Evolutionary conservation across 2,329 filamentous ascomycete species (phyloP).

Genomic region (Ophiognomonia clavigignenti-juglandacearum): DNA sequence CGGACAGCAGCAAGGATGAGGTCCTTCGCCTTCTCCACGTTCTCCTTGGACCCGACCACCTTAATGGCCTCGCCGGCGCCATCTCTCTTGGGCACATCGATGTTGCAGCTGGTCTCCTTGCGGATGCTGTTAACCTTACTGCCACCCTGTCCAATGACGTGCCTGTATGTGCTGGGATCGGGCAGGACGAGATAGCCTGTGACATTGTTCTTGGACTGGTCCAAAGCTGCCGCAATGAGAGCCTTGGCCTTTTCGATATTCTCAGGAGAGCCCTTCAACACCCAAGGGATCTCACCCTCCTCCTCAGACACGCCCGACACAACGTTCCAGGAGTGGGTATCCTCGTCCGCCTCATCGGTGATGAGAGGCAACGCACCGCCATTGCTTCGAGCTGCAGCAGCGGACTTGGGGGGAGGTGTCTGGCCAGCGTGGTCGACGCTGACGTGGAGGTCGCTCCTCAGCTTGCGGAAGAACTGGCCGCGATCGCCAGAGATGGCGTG

Average conservation of each 20-base stretch:
- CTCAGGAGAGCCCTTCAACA: constrained; percentile 74
- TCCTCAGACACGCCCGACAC: constrained; percentile 59
- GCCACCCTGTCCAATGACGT: constrained; percentile 83
- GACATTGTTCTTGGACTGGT: constrained; percentile 65
- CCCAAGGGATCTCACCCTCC: constrained; percentile 79
- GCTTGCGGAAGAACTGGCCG: constrained; percentile 86
- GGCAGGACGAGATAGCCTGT: constrained; percentile 87
- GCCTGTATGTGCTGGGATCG: constrained; percentile 83
- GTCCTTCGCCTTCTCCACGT: constrained; percentile 81
- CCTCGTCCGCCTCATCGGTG: constrained; percentile 67
- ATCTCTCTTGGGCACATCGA: constrained; percentile 83
- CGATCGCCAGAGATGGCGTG: constrained; percentile 75
- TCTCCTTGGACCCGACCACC: constrained; percentile 73
- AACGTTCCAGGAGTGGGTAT: constrained; percentile 78
- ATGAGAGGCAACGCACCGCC: constrained; percentile 76
- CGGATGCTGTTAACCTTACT: constrained; percentile 91
- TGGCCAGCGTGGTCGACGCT: constrained; percentile 89
- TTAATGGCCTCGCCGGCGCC: constrained; percentile 88
- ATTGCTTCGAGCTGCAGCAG: constrained; percentile 50
- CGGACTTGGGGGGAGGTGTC: constrained; percentile 65
- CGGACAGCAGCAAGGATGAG: constrained; percentile 81
- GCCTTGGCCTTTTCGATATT: constrained; percentile 78
- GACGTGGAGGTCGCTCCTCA: constrained; percentile 81
- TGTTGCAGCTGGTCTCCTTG: constrained; percentile 86
- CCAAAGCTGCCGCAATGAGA: constrained; percentile 66